phyloP scores from a whole-genome alignment of 202 grass and related monocot genomes.

The Dendrocalamus latiflorus region DNA sequence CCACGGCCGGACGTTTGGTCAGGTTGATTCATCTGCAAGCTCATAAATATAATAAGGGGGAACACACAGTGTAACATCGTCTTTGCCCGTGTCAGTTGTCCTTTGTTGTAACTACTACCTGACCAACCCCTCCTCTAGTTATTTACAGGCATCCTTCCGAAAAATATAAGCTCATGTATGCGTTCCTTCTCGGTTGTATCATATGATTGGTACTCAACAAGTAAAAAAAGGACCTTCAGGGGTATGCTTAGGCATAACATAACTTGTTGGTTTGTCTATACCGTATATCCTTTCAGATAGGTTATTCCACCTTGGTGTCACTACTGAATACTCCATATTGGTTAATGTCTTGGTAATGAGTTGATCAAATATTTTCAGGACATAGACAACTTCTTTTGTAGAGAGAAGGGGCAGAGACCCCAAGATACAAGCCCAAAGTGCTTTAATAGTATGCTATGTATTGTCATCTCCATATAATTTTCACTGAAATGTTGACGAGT shows the following conservation, averaged over 20 bases:
- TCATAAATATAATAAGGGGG: not conserved
- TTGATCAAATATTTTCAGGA: not conserved
- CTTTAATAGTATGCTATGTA: not conserved
- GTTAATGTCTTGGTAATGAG: not conserved
- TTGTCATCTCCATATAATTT: constrained; percentile 1
- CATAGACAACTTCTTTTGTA: not conserved
- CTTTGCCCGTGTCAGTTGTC: not conserved
- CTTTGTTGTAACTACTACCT: not conserved
- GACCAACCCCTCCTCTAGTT: not conserved
- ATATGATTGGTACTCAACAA: not conserved
- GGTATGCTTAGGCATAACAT: not conserved
- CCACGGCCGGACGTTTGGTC: not conserved
- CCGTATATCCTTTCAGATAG: not conserved
- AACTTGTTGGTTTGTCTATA: not conserved
- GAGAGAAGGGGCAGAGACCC: not conserved
- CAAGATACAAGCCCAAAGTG: not conserved
- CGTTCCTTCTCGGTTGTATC: not conserved
- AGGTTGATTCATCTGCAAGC: not conserved
- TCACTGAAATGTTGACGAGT: constrained; percentile 8
- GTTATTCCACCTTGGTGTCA: not conserved
- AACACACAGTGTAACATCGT: not conserved
- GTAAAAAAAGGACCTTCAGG: not conserved
- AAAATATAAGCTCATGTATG: not conserved
- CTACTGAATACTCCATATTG: not conserved
- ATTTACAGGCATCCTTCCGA: not conserved